Conservation (phyloP, 2,329 filamentous ascomycete species). For the Exophiala sp. region DNA sequence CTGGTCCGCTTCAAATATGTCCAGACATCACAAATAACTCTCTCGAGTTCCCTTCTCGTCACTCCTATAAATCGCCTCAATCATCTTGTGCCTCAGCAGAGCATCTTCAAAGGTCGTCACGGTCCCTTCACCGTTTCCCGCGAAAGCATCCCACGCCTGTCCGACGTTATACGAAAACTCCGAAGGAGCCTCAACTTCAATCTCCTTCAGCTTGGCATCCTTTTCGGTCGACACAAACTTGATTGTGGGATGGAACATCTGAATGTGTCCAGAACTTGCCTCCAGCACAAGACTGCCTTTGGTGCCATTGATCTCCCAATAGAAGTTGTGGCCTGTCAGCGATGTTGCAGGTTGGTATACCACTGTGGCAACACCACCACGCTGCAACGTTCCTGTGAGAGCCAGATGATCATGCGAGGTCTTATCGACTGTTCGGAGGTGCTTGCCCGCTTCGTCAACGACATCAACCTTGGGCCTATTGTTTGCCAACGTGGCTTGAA, state of each 20-base stretch:
- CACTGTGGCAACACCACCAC: slow-evolving; percentile 14
- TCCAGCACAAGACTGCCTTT: slow-evolving; percentile 22
- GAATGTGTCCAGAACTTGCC: slow-evolving; percentile 9
- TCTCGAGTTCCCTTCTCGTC: slow-evolving; percentile 18
- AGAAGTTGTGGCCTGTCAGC: slow-evolving; percentile 9
- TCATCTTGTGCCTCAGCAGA: slow-evolving; percentile 21
- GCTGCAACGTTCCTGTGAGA: slow-evolving; percentile 11
- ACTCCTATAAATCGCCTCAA: slow-evolving; percentile 22
- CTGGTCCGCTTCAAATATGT: no score
- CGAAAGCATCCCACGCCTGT: slow-evolving; percentile 23
- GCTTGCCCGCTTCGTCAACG: slow-evolving; percentile 4
- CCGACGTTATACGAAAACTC: slow-evolving; percentile 18
- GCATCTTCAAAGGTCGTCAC: slow-evolving; percentile 22
- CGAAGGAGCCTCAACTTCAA: slow-evolving; percentile 4
- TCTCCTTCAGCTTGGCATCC: slow-evolving; percentile 11
- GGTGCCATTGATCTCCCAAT: slow-evolving; percentile 25
- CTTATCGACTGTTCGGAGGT: slow-evolving; percentile 9
- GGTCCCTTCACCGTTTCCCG: slow-evolving; percentile 6
- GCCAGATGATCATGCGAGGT: slow-evolving; percentile 19
- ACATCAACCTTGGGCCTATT: slow-evolving; percentile 8
- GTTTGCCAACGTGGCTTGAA: slow-evolving; percentile 21
- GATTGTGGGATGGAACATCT: slow-evolving; percentile 21
- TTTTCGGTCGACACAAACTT: slow-evolving; percentile 11
- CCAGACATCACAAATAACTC: slow-evolving; percentile 12
- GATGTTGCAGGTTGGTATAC: slow-evolving; percentile 13